A percentile compares a stretch with the other conserved stretches of the same genome.
phyloP scores from a whole-genome alignment of 2,329 filamentous ascomycete species.

The Penicillium sp. region DNA sequence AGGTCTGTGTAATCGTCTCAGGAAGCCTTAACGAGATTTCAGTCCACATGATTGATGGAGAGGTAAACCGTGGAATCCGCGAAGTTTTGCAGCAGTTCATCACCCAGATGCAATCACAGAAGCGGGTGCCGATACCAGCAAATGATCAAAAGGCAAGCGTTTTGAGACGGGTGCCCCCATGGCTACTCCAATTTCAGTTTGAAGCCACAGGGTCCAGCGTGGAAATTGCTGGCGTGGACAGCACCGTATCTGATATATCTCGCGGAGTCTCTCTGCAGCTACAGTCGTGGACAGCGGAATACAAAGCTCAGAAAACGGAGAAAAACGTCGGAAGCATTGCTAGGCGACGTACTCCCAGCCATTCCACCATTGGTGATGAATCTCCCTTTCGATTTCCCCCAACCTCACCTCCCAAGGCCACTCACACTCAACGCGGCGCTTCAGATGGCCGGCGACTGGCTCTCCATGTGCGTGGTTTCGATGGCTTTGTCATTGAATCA shows the following conservation, averaged over 20 bases:
- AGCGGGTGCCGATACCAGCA: slow-evolving; percentile 53
- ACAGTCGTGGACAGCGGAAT: slow-evolving; percentile 84
- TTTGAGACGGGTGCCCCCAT: slow-evolving; percentile 73
- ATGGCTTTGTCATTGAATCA: slow-evolving; percentile 87
- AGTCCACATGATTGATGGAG: slow-evolving; percentile 82
- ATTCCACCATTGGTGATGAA: slow-evolving; percentile 66
- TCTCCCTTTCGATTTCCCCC: slow-evolving; percentile 51
- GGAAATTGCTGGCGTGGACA: slow-evolving; percentile 85
- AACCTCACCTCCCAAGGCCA: slow-evolving; percentile 46
- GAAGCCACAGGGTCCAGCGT: slow-evolving; percentile 86
- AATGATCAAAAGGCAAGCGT: slow-evolving; percentile 61
- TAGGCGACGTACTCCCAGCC: slow-evolving; percentile 71
- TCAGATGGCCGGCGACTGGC: slow-evolving; percentile 80
- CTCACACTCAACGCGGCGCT: slow-evolving; percentile 37
- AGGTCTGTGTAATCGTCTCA: slow-evolving; percentile 76
- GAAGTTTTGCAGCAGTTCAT: slow-evolving; percentile 86
- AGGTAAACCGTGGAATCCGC: slow-evolving; percentile 87
- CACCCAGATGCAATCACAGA: slow-evolving; percentile 61
- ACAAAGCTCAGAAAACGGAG: slow-evolving; percentile 76
- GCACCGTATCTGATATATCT: slow-evolving; percentile 75
- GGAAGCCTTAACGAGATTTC: slow-evolving; percentile 83
- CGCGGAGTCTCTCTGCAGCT: slow-evolving; percentile 82
- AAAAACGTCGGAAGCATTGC: slow-evolving; percentile 42
- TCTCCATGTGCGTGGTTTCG: slow-evolving; percentile 76
- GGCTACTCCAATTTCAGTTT: slow-evolving; percentile 79